These are phyloP conservation scores for Verticillium alfalfae DNA, from an alignment of 2,329 filamentous ascomycete species.

Conservation along the genomic window DNA sequence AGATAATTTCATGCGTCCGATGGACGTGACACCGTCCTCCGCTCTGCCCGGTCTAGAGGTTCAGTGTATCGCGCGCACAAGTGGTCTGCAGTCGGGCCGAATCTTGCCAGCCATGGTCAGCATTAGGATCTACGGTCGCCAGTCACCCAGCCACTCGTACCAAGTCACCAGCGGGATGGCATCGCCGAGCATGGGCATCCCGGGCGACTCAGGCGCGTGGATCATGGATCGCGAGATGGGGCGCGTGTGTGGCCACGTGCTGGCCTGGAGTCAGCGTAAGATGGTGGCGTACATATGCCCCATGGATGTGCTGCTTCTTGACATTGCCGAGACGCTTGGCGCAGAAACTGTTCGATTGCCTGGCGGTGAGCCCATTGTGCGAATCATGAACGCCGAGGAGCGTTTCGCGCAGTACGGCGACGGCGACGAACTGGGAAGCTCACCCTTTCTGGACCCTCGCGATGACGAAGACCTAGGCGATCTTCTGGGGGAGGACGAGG, in stretches of 20 bases:
- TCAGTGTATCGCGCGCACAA: constrained; percentile 84
- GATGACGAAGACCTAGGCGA: constrained; percentile 20
- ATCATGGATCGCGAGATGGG: constrained; percentile 76
- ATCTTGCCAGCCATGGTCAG: constrained; percentile 75
- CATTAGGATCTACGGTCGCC: constrained; percentile 81
- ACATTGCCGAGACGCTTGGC: constrained; percentile 74
- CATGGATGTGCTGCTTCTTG: constrained; percentile 83
- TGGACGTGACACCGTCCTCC: constrained; percentile 51
- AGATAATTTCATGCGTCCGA: constrained; percentile 42
- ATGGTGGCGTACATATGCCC: constrained; percentile 87
- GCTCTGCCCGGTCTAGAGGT: constrained; percentile 71
- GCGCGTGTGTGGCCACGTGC: constrained; percentile 79
- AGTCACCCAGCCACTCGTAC: constrained; percentile 70
- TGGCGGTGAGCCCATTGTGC: constrained; percentile 42
- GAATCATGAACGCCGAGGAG: constrained; percentile 13
- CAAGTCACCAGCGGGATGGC: constrained; percentile 41
- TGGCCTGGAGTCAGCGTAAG: constrained; percentile 80
- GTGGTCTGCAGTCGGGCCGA: constrained; percentile 71
- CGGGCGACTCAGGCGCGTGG: constrained; percentile 92
- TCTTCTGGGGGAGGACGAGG: constrained; percentile 21
- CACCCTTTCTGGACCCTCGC: constrained; percentile 9
- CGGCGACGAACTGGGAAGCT: constrained; percentile 7
- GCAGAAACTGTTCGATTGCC: constrained; percentile 68
- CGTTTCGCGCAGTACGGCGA: constrained; percentile 1
- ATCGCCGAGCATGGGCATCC: constrained; percentile 50